Evolutionary conservation across 495 filamentous ascomycete species (phyloP).

Genomic region (Talaromyces proteolyticus): DNA sequence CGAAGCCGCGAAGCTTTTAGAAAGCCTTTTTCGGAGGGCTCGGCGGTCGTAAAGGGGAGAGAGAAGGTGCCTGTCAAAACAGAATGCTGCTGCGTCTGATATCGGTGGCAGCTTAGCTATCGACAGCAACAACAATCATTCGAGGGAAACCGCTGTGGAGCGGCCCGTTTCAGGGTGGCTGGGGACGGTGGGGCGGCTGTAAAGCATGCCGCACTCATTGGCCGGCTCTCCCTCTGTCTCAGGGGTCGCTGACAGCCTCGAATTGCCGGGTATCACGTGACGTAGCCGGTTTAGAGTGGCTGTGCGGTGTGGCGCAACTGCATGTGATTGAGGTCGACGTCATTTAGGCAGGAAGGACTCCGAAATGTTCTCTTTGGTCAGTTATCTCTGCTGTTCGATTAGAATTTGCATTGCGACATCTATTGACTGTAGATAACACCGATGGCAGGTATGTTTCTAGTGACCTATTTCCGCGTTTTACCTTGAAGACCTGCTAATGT

Average conservation of each 20-base stretch:
- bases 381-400: no score
- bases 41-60: neutral
- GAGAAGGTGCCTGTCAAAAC: neutral
- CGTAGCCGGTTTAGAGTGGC: neutral
- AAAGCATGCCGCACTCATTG: neutral
- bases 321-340: constrained; percentile 6
- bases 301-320: constrained; percentile 1
- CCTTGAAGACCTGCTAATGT: neutral
- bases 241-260: no score
- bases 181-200: neutral
- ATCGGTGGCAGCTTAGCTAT: no score
- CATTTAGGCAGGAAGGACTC: neutral
- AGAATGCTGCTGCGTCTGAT: no score
- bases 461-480: neutral
- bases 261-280: neutral
- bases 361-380: no score
- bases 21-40: neutral
- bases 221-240: neutral
- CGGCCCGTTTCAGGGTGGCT: neutral
- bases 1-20: neutral
- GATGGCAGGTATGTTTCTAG: neutral
- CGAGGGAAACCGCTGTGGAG: no score
- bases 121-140: no score
- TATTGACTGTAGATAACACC: no score
- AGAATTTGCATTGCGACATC: no score